Percentiles rank a stretch among this genome's conserved stretches.
Conservation (phyloP, 768 basidiomycete species). For the Xerocomellus chrysenteron region DNA sequence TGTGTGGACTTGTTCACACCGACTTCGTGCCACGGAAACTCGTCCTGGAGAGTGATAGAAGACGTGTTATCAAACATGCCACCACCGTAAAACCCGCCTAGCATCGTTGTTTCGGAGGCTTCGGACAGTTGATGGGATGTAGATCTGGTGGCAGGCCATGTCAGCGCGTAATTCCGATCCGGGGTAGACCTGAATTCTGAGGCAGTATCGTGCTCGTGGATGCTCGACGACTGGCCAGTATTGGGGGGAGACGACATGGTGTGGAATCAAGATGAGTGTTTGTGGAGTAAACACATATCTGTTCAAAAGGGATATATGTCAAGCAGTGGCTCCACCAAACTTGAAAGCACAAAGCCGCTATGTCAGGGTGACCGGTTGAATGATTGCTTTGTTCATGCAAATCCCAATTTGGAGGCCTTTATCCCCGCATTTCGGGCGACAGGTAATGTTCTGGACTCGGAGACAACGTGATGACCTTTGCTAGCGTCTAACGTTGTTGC, state of each 20-base stretch:
- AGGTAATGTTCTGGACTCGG: no score
- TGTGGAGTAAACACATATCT: neutral
- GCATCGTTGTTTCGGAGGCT: neutral
- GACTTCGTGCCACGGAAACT: constrained; percentile 5
- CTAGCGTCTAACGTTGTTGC: neutral
- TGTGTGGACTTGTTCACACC: neutral
- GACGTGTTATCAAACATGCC: constrained; percentile 8
- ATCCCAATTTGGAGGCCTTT: neutral
- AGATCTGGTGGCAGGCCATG: constrained; percentile 1
- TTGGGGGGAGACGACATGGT: constrained; percentile 6
- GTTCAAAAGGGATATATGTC: neutral
- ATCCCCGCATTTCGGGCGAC: neutral
- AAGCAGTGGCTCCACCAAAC: constrained; percentile 8
- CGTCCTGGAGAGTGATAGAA: constrained; percentile 12
- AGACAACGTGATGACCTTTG: neutral
- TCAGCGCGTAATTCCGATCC: neutral
- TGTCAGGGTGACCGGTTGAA: neutral
- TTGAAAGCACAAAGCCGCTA: constrained; percentile 17
- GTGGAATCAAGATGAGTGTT: constrained; percentile 1
- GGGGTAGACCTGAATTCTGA: neutral
- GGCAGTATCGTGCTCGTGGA: neutral
- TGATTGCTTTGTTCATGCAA: constrained; percentile 11
- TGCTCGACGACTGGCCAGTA: neutral
- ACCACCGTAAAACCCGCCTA: neutral
- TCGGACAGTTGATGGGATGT: constrained; percentile 3